Percentiles rank a stretch among this genome's conserved stretches.
Conservation (phyloP, 2,329 filamentous ascomycete genomes). For the Aspergillus fischeri region DNA sequence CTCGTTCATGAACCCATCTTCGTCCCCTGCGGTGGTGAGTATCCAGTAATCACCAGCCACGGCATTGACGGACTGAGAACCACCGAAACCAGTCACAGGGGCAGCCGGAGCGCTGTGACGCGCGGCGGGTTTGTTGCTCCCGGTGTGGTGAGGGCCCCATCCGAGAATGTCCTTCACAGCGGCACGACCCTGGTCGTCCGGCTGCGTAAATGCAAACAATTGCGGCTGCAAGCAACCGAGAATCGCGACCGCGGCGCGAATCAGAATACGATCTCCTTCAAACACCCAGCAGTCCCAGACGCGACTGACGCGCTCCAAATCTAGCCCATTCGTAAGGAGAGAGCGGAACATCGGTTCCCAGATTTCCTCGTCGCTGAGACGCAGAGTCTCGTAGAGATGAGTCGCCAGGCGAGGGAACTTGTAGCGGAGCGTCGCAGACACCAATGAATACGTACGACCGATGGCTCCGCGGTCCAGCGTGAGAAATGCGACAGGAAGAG, state of each 20-base stretch:
- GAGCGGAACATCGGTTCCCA: conserved; percentile 53
- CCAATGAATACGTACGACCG: conserved; percentile 52
- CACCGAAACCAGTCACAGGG: conserved; percentile 31
- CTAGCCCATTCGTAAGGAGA: conserved; percentile 50
- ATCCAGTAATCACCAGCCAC: conserved; percentile 41
- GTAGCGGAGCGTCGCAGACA: conserved; percentile 53
- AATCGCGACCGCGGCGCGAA: conserved; percentile 42
- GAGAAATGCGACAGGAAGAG: conserved; percentile 58
- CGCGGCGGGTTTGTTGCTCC: conserved; percentile 29
- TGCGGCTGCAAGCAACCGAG: conserved; percentile 42
- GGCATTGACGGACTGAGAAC: conserved; percentile 32
- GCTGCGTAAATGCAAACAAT: conserved; percentile 35
- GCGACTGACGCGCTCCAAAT: conserved; percentile 51
- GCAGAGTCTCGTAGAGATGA: conserved; percentile 46
- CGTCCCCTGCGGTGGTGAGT: conserved; percentile 33
- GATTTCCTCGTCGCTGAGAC: conserved; percentile 41
- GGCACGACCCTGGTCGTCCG: conserved; percentile 35
- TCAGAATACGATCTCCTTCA: conserved; percentile 53
- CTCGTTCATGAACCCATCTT: conserved; percentile 41
- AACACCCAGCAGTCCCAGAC: conserved; percentile 61
- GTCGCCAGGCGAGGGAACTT: conserved; percentile 54
- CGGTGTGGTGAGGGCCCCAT: conserved; percentile 34
- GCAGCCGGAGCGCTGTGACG: conserved; percentile 33
- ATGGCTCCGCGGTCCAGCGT: conserved; percentile 55
- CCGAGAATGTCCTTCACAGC: conserved; percentile 31